Percentiles rank a stretch among this genome's conserved stretches.
phyloP scores from a whole-genome alignment of 139 green algal genomes.

The Yamagishiella unicocca region DNA sequence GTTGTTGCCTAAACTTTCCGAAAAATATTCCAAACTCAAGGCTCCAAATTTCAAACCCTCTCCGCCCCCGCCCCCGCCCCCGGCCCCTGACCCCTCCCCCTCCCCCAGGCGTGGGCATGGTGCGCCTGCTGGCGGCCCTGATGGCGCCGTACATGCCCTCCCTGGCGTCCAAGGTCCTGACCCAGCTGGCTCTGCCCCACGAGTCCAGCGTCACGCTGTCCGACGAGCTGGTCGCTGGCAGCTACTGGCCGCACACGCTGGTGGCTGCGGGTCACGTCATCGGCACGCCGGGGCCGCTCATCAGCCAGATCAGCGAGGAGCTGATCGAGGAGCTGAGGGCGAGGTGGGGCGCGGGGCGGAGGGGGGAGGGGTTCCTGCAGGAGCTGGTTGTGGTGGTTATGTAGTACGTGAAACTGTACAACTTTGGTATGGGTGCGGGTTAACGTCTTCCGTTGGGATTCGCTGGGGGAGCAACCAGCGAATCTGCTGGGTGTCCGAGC shows the following conservation, averaged over 20 bases:
- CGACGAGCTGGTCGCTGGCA: slow-evolving; percentile 62
- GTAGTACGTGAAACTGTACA: too few relatives aligned
- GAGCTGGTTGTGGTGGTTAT: too few relatives aligned
- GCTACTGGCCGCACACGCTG: slow-evolving; percentile 61
- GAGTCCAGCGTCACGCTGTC: slow-evolving; percentile 11
- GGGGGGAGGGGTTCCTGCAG: too few relatives aligned
- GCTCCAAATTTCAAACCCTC: too few relatives aligned
- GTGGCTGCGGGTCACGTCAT: slow-evolving; percentile 81
- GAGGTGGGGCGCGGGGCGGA: neutral
- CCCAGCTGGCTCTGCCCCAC: slow-evolving; percentile 20
- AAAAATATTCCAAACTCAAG: too few relatives aligned
- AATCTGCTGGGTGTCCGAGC: too few relatives aligned
- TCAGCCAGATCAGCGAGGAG: slow-evolving; percentile 73
- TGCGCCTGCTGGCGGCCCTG: slow-evolving; percentile 86
- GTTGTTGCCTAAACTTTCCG: too few relatives aligned
- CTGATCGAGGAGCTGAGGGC: neutral
- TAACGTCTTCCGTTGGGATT: too few relatives aligned
- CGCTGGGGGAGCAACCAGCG: too few relatives aligned
- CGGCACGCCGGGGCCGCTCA: slow-evolving; percentile 69
- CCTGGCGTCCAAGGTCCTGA: slow-evolving; percentile 77
- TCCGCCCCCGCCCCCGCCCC: too few relatives aligned
- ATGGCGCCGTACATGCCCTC: slow-evolving; percentile 95
- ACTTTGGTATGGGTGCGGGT: too few relatives aligned
- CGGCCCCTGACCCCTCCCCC: neutral
- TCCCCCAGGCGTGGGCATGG: slow-evolving; percentile 80